Conservation (phyloP, 1,139 yeast species). For the Taiozyma sp. region DNA sequence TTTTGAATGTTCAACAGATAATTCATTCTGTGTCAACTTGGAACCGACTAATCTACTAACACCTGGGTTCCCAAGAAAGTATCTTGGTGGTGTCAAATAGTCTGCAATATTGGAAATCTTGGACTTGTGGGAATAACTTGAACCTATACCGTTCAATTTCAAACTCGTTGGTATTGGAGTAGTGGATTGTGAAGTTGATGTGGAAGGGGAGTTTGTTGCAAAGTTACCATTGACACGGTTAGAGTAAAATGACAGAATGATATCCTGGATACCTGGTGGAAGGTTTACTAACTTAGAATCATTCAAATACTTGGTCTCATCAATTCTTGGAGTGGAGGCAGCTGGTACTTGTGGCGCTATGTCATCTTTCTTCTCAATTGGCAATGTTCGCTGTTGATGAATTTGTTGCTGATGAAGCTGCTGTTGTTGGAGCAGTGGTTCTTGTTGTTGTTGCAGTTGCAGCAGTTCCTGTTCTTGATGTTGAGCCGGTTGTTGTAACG, state of each 20-base stretch:
- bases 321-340: slow-evolving; percentile 15
- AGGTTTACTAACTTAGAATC: slow-evolving; percentile 40
- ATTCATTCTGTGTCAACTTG: slow-evolving; percentile 2
- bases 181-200: neutral
- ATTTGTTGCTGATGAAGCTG: neutral
- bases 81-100: slow-evolving; percentile 47
- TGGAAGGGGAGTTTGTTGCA: neutral
- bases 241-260: slow-evolving; percentile 42
- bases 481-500: neutral
- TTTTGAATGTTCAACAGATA: slow-evolving; percentile 8
- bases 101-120: slow-evolving; percentile 25
- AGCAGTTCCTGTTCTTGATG: neutral
- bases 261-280: slow-evolving; percentile 74
- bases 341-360: slow-evolving; percentile 15
- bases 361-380: slow-evolving; percentile 1
- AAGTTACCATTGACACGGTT: slow-evolving; percentile 18
- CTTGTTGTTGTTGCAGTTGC: slow-evolving; percentile 2
- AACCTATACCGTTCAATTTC: slow-evolving; percentile 21
- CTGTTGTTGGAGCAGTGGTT: slow-evolving; percentile 4
- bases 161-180: neutral
- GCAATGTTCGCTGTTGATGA: slow-evolving; percentile 6
- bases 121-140: slow-evolving; percentile 29
- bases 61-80: slow-evolving; percentile 18
- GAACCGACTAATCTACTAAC: neutral
- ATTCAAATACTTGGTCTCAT: slow-evolving; percentile 22